A percentile compares a stretch with the other conserved stretches of the same genome.
These are phyloP conservation scores for Dovyalis caffra DNA, from an alignment of 345 rosid species.

Conservation along the genomic window DNA sequence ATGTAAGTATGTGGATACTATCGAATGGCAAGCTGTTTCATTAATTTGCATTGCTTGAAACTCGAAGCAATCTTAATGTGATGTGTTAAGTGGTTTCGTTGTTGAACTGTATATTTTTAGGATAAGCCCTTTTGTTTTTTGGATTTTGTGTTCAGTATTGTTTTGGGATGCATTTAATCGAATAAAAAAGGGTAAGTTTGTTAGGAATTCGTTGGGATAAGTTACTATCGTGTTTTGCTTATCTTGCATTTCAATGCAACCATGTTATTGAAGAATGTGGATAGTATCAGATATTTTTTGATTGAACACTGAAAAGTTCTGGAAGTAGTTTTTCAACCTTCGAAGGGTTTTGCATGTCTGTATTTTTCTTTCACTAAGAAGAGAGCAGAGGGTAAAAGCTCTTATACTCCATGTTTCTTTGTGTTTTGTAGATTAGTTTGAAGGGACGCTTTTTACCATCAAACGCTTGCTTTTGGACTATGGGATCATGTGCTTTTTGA, in stretches of 20 bases:
- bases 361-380: background rate
- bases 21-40: background rate
- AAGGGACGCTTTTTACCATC: background rate
- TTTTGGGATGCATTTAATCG: background rate
- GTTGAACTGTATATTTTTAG: background rate
- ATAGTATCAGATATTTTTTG: too few relatives aligned
- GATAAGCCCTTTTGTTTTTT: background rate
- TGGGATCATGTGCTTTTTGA: slow-evolving; percentile 20
- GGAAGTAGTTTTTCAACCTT: background rate
- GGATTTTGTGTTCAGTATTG: background rate
- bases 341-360: background rate
- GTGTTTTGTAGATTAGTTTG: slow-evolving; percentile 5
- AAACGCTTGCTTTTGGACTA: slow-evolving; percentile 1
- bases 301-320: background rate
- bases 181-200: too few relatives aligned
- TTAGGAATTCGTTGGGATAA: too few relatives aligned
- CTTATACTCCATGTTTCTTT: background rate
- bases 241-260: background rate
- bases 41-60: background rate
- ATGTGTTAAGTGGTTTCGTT: background rate
- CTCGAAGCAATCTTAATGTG: background rate
- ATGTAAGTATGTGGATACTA: background rate
- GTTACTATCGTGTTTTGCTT: too few relatives aligned
- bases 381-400: background rate
- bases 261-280: background rate